A percentile compares a stretch with the other conserved stretches of the same genome.
phyloP scores from a whole-genome alignment of 1,139 yeast genomes.

The Debaryomycetaceae sp. region DNA sequence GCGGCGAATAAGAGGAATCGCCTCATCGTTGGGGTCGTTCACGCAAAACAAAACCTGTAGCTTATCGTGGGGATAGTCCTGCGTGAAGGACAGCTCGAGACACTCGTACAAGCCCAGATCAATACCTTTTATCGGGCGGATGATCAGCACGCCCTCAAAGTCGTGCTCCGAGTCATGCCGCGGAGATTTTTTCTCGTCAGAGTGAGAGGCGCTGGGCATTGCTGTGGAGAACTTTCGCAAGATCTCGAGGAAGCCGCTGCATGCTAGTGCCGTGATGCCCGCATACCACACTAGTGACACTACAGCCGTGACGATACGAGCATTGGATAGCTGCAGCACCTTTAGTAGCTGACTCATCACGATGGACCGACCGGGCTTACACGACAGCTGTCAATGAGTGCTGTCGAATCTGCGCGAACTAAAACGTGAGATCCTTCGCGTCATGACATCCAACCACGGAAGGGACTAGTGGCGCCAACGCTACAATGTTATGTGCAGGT shows the following conservation, averaged over 20 bases:
- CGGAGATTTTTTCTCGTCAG: conserved; percentile 16
- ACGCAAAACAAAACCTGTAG: conserved; percentile 71
- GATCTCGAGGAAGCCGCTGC: conserved; percentile 38
- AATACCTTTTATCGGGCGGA: conserved; percentile 76
- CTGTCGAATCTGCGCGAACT: too few species aligned
- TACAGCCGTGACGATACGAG: conserved; percentile 5
- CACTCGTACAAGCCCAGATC: conserved; percentile 69
- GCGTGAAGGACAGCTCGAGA: conserved; percentile 57
- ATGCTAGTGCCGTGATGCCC: conserved; percentile 33
- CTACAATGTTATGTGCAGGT: too few species aligned
- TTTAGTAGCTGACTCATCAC: too few species aligned
- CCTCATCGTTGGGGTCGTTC: conserved; percentile 53
- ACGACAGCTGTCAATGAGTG: too few species aligned
- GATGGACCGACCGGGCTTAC: too few species aligned
- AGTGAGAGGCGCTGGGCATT: conserved; percentile 48
- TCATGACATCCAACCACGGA: too few species aligned
- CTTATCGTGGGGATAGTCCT: conserved; percentile 47
- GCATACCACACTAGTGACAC: conserved; percentile 31
- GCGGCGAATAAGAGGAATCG: conserved; percentile 43
- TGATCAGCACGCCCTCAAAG: conserved; percentile 62
- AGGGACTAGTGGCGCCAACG: too few species aligned
- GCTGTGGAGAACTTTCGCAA: conserved; percentile 22
- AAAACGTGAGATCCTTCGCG: too few species aligned
- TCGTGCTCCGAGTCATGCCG: background rate
- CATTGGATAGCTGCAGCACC: conserved; percentile 2